Conservation (phyloP, 192 early-diverging fungal genomes). For the Backusella circina region DNA sequence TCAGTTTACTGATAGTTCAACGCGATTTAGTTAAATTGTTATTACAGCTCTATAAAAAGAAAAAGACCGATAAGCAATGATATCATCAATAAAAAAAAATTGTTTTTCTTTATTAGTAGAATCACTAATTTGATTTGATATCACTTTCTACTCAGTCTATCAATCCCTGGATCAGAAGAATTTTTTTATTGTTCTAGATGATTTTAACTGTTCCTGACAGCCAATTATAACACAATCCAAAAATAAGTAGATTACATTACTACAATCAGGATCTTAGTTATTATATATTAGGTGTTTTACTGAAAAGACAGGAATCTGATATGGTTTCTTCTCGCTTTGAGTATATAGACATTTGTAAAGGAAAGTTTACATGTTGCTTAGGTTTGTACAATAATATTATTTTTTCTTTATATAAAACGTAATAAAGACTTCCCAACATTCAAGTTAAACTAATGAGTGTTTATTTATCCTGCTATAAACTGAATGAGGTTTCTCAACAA, state of each 20-base stretch:
- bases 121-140: neutral
- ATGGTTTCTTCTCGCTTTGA: too few relatives aligned
- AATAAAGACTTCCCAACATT: too few relatives aligned
- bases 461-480: too few relatives aligned
- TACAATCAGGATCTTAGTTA: neutral
- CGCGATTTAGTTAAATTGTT: neutral
- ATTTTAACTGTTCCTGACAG: neutral
- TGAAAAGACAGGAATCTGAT: neutral
- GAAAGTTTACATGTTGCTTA: too few relatives aligned
- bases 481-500: too few relatives aligned
- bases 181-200: too few relatives aligned
- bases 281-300: conserved; percentile 15
- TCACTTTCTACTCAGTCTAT: neutral
- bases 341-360: too few relatives aligned
- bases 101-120: neutral
- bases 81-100: neutral
- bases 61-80: neutral
- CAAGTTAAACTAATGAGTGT: too few relatives aligned
- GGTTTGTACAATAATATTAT: too few relatives aligned
- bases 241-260: neutral
- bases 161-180: neutral
- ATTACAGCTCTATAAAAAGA: neutral
- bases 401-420: too few relatives aligned
- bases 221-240: neutral
- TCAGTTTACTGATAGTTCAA: neutral